phyloP scores from a whole-genome alignment of 176 grass and related monocot genomes.

The Oryza longistaminata region DNA sequence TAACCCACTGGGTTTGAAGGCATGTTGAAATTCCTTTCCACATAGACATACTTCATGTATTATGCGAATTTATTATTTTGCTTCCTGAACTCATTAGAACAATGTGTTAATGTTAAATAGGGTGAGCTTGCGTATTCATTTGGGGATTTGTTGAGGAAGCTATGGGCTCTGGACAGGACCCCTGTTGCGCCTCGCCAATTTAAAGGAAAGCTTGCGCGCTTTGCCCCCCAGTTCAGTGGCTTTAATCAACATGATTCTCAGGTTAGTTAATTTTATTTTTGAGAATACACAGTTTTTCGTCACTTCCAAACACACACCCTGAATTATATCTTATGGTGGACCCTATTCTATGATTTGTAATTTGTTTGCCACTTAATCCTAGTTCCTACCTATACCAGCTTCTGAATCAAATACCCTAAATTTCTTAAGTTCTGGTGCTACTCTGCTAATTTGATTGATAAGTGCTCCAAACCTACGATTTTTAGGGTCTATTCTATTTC shows the following conservation, averaged over 20 bases:
- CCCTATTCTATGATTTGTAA: background rate
- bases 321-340: background rate
- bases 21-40: constrained; percentile 37
- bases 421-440: background rate
- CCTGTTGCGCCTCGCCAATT: constrained; percentile 71
- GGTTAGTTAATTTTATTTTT: constrained; percentile 44
- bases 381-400: background rate
- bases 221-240: constrained; percentile 91
- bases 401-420: background rate
- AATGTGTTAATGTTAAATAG: constrained; percentile 34
- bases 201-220: constrained; percentile 76
- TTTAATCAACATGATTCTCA: constrained; percentile 99
- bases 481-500: constrained; percentile 4
- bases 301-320: background rate
- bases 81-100: constrained; percentile 16
- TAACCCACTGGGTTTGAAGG: constrained; percentile 84
- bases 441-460: background rate
- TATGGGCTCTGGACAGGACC: constrained; percentile 80
- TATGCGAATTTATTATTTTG: background rate
- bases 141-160: constrained; percentile 84
- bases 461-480: background rate
- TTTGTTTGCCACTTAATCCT: constrained; percentile 28
- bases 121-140: constrained; percentile 90
- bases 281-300: background rate
- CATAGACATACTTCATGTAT: constrained; percentile 22